Conservation (phyloP, 345 rosid genomes). For the Litchi chinensis region DNA sequence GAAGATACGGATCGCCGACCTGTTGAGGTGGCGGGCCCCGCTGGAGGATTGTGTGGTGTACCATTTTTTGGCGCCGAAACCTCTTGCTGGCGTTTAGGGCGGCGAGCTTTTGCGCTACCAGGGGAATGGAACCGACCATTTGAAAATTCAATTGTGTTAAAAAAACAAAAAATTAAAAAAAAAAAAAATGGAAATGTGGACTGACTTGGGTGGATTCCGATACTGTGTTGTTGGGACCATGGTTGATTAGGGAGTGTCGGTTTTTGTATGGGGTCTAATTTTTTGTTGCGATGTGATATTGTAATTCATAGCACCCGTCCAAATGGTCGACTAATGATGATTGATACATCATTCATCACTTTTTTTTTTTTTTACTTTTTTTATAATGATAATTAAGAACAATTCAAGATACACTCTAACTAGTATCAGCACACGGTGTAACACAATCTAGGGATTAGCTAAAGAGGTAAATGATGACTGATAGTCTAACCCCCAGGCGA, state of each 20-base stretch:
- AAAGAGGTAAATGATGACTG: too few relatives aligned
- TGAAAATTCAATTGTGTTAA: background rate
- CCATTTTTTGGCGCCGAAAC: conserved; percentile 5
- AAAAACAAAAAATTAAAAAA: background rate
- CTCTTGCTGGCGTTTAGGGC: background rate
- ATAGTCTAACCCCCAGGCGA: too few relatives aligned
- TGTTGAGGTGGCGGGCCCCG: conserved; percentile 25
- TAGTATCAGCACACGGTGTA: too few relatives aligned
- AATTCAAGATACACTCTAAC: too few relatives aligned
- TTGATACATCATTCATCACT: too few relatives aligned
- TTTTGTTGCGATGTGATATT: too few relatives aligned
- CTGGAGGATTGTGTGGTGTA: conserved; percentile 16
- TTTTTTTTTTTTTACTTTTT: too few relatives aligned
- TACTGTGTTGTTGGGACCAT: background rate
- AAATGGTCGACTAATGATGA: too few relatives aligned
- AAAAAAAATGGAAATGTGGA: background rate
- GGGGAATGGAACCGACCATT: conserved; percentile 8
- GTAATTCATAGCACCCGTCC: too few relatives aligned
- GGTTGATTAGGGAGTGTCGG: background rate
- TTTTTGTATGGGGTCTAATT: background rate
- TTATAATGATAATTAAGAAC: too few relatives aligned
- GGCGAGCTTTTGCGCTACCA: conserved; percentile 18
- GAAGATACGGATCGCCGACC: conserved; percentile 25
- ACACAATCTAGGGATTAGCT: too few relatives aligned
- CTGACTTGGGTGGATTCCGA: background rate